Conservation (phyloP, 306 rosid genomes). For the Lathyrus sativus region DNA sequence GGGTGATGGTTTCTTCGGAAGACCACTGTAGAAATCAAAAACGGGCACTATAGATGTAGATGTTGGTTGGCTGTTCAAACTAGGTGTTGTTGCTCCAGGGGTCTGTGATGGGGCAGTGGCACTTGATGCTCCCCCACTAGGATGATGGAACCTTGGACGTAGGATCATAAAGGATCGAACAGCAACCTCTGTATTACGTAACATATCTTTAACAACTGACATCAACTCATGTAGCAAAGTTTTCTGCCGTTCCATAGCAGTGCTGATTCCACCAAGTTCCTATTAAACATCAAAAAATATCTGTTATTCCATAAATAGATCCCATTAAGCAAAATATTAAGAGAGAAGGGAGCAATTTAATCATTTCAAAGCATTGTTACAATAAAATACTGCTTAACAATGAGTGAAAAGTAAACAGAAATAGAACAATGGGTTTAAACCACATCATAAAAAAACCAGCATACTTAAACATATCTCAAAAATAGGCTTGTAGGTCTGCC, state of each 20-base stretch:
- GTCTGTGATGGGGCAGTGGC: conserved; percentile 73
- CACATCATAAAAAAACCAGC: conserved; percentile 28
- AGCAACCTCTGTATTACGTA: conserved; percentile 88
- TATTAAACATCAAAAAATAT: conserved; percentile 42
- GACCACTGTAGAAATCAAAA: conserved; percentile 89
- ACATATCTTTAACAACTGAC: conserved; percentile 75
- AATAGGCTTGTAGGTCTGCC: conserved; percentile 15
- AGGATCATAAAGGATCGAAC: conserved; percentile 93
- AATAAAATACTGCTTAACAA: conserved; percentile 11
- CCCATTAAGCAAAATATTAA: conserved; percentile 17
- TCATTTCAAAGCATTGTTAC: background rate
- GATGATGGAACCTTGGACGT: conserved; percentile 83
- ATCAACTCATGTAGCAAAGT: conserved; percentile 69
- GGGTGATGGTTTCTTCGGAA: conserved; percentile 92
- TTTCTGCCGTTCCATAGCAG: conserved; percentile 87
- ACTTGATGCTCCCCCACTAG: conserved; percentile 69
- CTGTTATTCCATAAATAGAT: conserved; percentile 19
- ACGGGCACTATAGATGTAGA: conserved; percentile 73
- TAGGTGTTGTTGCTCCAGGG: conserved; percentile 54
- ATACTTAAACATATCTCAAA: conserved; percentile 26
- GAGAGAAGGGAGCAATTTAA: background rate
- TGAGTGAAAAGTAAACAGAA: conserved; percentile 24
- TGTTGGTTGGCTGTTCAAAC: conserved; percentile 61
- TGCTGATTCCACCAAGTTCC: conserved; percentile 96
- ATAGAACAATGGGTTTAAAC: background rate